These are phyloP conservation scores for Alternaria dauci DNA, from an alignment of 2,329 filamentous ascomycete genomes.

Conservation along the genomic window DNA sequence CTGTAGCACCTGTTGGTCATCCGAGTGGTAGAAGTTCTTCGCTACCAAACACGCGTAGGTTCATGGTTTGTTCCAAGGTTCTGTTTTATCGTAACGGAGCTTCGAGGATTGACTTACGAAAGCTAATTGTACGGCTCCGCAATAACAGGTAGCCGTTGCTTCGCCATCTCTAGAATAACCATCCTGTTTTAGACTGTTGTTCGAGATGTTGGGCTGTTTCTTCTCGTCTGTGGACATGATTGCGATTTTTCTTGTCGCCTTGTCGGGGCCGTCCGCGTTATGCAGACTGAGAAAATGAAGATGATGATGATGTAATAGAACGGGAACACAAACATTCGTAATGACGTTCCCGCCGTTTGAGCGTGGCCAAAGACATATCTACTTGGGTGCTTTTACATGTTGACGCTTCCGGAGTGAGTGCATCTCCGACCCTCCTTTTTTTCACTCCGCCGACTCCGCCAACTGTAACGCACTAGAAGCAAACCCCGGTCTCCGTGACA, in stretches of 20 bases:
- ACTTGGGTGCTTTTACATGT: background rate
- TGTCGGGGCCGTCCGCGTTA: background rate
- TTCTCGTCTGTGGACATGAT: background rate
- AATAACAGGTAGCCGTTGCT: conserved; percentile 46
- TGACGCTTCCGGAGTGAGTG: background rate
- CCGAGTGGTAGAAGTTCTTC: too few relatives aligned
- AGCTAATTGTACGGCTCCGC: conserved; percentile 39
- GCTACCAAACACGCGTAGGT: background rate
- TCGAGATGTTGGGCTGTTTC: background rate
- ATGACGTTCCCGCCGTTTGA: background rate
- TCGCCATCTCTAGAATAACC: conserved; percentile 22
- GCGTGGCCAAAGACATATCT: background rate
- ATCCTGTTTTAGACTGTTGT: background rate
- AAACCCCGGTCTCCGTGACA: background rate
- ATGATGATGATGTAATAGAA: background rate
- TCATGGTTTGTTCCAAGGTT: background rate
- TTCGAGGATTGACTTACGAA: conserved; percentile 12
- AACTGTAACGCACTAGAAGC: background rate
- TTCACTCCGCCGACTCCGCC: background rate
- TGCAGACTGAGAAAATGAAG: background rate
- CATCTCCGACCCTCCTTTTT: conserved; percentile 1
- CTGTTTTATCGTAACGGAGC: background rate
- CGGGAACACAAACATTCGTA: background rate
- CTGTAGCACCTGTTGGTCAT: background rate
- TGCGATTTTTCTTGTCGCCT: background rate